Evolutionary conservation across 179 eudicot genomes (phyloP).

Genomic region (Beta corolliflora): DNA sequence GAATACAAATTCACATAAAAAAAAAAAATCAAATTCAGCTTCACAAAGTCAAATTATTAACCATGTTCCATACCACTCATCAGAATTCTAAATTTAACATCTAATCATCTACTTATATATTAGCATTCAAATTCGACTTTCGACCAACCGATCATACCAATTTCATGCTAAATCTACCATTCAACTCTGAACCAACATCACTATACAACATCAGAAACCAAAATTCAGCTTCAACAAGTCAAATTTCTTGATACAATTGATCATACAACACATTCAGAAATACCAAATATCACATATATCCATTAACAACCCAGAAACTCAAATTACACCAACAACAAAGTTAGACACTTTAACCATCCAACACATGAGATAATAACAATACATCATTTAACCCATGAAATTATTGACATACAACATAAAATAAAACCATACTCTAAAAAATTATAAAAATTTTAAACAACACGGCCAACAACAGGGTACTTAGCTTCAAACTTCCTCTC

Average conservation of each 20-base stretch:
- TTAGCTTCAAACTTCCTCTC: conserved; percentile 89
- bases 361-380: no score
- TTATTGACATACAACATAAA: neutral
- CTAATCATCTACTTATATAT: neutral
- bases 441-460: conserved; percentile 21
- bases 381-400: neutral
- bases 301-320: conserved; percentile 2
- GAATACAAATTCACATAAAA: neutral
- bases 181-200: neutral
- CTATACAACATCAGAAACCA: neutral
- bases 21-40: neutral
- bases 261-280: conserved; percentile 2
- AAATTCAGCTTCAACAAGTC: conserved; percentile 4
- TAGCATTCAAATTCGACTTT: neutral
- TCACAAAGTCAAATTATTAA: neutral
- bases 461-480: conserved; percentile 82
- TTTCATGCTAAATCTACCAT: neutral
- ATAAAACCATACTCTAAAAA: neutral
- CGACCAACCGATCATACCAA: neutral
- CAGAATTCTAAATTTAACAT: neutral
- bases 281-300: neutral
- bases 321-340: conserved; percentile 1
- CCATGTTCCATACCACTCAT: neutral
- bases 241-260: neutral
- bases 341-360: neutral